Evolutionary conservation across 768 basidiomycete genomes (phyloP).

Genomic region (Termitomyces sp.): DNA sequence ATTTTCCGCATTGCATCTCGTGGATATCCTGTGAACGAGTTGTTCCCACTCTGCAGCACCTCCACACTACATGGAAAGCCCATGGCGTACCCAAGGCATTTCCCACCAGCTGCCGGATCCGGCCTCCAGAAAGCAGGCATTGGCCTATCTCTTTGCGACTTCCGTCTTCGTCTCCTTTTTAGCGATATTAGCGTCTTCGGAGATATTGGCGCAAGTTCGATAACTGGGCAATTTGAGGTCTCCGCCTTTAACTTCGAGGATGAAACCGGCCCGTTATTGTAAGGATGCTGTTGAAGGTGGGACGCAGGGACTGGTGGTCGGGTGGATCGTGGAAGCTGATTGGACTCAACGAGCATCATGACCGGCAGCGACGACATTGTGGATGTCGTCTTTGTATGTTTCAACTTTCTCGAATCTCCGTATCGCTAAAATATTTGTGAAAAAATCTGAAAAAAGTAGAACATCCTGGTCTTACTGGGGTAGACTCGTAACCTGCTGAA

Average conservation of each 20-base stretch:
- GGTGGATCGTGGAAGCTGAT: constrained; percentile 32
- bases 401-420: constrained; percentile 3
- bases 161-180: constrained; percentile 17
- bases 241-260: constrained; percentile 2
- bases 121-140: constrained; percentile 41
- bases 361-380: constrained; percentile 14
- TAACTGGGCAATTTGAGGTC: constrained; percentile 19
- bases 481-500: constrained; percentile 18
- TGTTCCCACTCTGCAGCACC: constrained; percentile 14
- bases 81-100: constrained; percentile 41
- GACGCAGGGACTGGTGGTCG: constrained; percentile 36
- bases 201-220: constrained; percentile 16
- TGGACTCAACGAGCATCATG: constrained; percentile 28
- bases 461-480: constrained; percentile 13
- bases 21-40: constrained; percentile 11
- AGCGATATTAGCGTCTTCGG: constrained; percentile 1
- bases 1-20: constrained; percentile 19
- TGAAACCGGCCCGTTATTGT: constrained; percentile 19
- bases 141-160: constrained; percentile 23
- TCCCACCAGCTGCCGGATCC: constrained; percentile 31
- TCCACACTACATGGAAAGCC: constrained; percentile 34
- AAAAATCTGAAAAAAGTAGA: neutral
- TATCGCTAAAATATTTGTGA: constrained; percentile 1
- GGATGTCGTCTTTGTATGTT: neutral
- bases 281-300: constrained; percentile 30